Base-by-base conservation (phyloP, 2,329 filamentous ascomycete genomes). In the Anisogramma anomala region DNA sequence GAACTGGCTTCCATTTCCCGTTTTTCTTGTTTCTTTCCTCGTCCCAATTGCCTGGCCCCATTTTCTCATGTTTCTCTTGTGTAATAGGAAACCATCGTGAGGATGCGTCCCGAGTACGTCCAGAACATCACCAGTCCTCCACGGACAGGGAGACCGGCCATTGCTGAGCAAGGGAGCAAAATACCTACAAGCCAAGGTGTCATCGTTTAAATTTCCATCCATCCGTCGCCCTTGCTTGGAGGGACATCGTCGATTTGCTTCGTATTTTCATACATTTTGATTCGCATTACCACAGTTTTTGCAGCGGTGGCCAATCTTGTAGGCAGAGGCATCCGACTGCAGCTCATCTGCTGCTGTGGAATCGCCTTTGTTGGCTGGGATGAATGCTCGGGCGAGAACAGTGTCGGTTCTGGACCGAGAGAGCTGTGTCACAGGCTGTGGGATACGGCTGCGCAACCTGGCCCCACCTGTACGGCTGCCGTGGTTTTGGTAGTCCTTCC, bases 341-440 rank as follows among this genome's bases (percentile, higher is more conserved):
- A 64, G 46, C 47, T 64, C 61, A 30, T 64, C 61, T 11, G 40
- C 41, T 2, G 26, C 34, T 14, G 41, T 30, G 5, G 41, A 41
- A 25, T 47, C 37, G 17, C 41, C 37, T 8, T 36, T 42, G 34
- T 41, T 36, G 34, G 15, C 30, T 11, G 41, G 44, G 17, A 34
- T 34, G 19, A 47, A 41, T 8, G 44, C 44, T 20, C 44, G 41
- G 27, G 34, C 44, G 27, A 28, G 32, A 19, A 37, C 44, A 8
- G 30, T 44, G 15, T 46, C 43, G 3, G 36, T 31, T 7, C 44
- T 36, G 10, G 41, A 44, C 6, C 41, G 44, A 11, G 45, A 38
- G 32, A 13, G 41, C 27, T 23, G 52, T 45, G 17, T 50, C 49
- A 42, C 40, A 17, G 48, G 41, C 8, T 49, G 50, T 19, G 51